Evolutionary conservation across 768 basidiomycete genomes (phyloP).

Genomic region (Rhizopogon sp.): DNA sequence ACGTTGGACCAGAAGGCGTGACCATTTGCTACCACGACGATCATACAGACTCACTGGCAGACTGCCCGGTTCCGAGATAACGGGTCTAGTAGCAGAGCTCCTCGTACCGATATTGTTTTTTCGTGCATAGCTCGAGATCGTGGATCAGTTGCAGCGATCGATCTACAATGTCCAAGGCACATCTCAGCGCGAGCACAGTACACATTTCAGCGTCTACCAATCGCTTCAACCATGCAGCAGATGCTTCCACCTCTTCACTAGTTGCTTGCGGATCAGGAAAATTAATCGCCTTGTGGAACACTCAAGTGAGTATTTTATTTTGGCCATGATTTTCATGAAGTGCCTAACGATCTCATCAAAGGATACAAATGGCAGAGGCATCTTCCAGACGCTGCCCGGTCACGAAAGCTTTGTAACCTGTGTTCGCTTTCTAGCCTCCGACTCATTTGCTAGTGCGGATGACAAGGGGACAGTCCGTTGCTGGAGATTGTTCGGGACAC

Average conservation of each 20-base stretch:
- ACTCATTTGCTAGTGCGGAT: slow-evolving; percentile 66
- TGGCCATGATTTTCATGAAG: slow-evolving; percentile 1
- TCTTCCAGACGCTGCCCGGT: slow-evolving; percentile 68
- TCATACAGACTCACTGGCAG: no score
- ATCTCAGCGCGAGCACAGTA: slow-evolving; percentile 15
- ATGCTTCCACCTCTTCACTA: slow-evolving; percentile 27
- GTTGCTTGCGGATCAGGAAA: slow-evolving; percentile 57
- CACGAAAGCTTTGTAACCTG: slow-evolving; percentile 74
- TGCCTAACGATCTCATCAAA: slow-evolving; percentile 19
- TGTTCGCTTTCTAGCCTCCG: slow-evolving; percentile 56
- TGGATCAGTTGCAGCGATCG: not conserved
- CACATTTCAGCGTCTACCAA: slow-evolving; percentile 49
- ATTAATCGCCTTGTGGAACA: slow-evolving; percentile 56
- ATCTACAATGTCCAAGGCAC: not conserved
- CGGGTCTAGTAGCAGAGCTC: no score
- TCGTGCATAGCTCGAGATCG: no score
- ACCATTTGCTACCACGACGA: no score
- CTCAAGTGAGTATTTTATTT: slow-evolving; percentile 33
- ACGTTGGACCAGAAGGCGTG: no score
- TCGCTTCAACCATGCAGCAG: slow-evolving; percentile 37
- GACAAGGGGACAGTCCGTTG: slow-evolving; percentile 61
- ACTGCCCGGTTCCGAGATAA: no score
- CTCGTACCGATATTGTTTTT: no score
- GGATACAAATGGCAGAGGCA: slow-evolving; percentile 47
- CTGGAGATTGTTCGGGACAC: slow-evolving; percentile 45